Conservation (phyloP, 257 asterid genomes). For the Pogostemon cablin region DNA sequence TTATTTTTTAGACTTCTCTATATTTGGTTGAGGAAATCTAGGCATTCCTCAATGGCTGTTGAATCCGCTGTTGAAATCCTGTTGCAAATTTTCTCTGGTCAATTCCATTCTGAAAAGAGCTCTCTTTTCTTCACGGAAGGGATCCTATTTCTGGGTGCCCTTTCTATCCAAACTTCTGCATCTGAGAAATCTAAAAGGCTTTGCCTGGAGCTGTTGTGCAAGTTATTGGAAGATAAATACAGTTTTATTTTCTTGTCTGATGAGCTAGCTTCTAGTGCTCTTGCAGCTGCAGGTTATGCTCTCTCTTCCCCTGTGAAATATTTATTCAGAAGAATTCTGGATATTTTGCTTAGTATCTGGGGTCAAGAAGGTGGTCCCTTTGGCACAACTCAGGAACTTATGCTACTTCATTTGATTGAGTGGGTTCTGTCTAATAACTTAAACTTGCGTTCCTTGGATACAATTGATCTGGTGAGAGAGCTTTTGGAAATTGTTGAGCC, state of each 20-base stretch:
- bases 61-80: slow-evolving; percentile 59
- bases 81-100: slow-evolving; percentile 46
- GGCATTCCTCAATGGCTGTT: slow-evolving; percentile 57
- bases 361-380: slow-evolving; percentile 56
- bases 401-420: slow-evolving; percentile 85
- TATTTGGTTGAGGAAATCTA: slow-evolving; percentile 83
- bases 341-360: slow-evolving; percentile 63
- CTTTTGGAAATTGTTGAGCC: slow-evolving; percentile 52
- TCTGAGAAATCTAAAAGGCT: slow-evolving; percentile 62
- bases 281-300: slow-evolving; percentile 87
- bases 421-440: slow-evolving; percentile 72
- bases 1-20: slow-evolving; percentile 73
- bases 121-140: slow-evolving; percentile 56
- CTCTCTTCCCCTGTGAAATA: slow-evolving; percentile 57
- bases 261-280: slow-evolving; percentile 54
- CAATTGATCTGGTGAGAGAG: slow-evolving; percentile 53
- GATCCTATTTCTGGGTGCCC: slow-evolving; percentile 78
- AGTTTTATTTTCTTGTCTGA: slow-evolving; percentile 49
- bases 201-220: slow-evolving; percentile 74
- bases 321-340: slow-evolving; percentile 53
- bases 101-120: slow-evolving; percentile 40
- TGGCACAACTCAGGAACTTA: slow-evolving; percentile 63
- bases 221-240: slow-evolving; percentile 56
- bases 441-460: slow-evolving; percentile 49
- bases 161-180: slow-evolving; percentile 55